These are phyloP conservation scores for Chlamydomonas reinhardtii DNA, from an alignment of 163 green algal species.

Conservation along the genomic window DNA sequence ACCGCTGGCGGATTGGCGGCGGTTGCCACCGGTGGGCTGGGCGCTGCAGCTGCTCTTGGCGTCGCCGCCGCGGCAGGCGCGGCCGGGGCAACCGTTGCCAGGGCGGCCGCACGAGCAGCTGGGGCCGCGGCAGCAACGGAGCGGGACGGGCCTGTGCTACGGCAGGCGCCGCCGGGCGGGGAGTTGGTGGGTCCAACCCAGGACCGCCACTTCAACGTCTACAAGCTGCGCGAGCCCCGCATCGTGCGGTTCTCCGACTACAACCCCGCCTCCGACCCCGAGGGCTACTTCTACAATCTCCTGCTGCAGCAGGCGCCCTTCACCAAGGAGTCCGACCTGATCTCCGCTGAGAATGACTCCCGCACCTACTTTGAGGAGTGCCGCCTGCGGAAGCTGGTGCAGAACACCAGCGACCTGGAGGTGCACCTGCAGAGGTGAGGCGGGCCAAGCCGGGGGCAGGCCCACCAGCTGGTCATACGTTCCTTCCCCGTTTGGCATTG, in stretches of 20 bases:
- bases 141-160: too few species aligned
- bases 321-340: neutral
- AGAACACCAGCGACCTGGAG: neutral
- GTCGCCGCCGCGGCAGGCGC: too few species aligned
- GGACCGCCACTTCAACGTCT: neutral
- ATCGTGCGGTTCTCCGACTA: neutral
- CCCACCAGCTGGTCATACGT: too few species aligned
- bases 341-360: neutral
- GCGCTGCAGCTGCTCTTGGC: too few species aligned
- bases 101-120: too few species aligned
- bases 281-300: conserved; percentile 20
- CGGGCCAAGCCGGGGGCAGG: too few species aligned
- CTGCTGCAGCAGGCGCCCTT: neutral
- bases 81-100: too few species aligned
- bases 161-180: neutral
- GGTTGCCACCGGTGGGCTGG: too few species aligned
- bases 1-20: too few species aligned
- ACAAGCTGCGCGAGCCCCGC: neutral
- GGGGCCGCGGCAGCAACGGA: neutral
- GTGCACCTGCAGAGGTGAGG: neutral
- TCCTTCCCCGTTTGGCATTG: too few species aligned
- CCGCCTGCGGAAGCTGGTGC: neutral
- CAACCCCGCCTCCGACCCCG: neutral
- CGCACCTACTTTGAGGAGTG: neutral
- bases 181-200: neutral